Conservation (phyloP, 345 rosid species). For the Raphanus raphanistrum region DNA sequence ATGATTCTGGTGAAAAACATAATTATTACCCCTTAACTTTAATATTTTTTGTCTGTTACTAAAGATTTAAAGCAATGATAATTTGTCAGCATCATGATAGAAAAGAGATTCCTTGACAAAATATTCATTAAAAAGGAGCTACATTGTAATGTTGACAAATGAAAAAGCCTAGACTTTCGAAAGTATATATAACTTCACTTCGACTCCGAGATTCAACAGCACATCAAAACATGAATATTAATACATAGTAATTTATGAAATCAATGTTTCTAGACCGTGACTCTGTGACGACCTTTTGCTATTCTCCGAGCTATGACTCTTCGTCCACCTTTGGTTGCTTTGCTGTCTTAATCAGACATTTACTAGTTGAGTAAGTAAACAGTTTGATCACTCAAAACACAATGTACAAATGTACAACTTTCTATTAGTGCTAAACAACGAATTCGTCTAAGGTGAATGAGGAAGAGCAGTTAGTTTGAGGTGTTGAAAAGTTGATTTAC, state of each 20-base stretch:
- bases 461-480: not conserved
- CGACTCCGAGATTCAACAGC: conserved; percentile 22
- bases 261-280: conserved; percentile 57
- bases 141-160: not conserved
- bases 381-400: conserved; percentile 13
- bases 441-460: not conserved
- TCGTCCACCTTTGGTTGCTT: conserved; percentile 94
- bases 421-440: not conserved
- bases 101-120: not conserved
- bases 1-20: not conserved
- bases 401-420: not conserved
- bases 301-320: conserved; percentile 94
- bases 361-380: conserved; percentile 14
- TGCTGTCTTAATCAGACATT: conserved; percentile 53
- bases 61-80: not conserved
- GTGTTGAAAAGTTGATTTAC: not conserved
- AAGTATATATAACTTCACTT: not conserved
- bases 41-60: not conserved
- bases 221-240: conserved; percentile 18
- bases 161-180: not conserved
- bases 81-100: not conserved
- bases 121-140: not conserved
- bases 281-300: conserved; percentile 89
- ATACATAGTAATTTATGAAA: conserved; percentile 22
- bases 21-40: not conserved